Percentiles rank a stretch among this genome's conserved stretches.
Conservation (phyloP, 2,329 filamentous ascomycete species). For the Trichocomaceae sp. region DNA sequence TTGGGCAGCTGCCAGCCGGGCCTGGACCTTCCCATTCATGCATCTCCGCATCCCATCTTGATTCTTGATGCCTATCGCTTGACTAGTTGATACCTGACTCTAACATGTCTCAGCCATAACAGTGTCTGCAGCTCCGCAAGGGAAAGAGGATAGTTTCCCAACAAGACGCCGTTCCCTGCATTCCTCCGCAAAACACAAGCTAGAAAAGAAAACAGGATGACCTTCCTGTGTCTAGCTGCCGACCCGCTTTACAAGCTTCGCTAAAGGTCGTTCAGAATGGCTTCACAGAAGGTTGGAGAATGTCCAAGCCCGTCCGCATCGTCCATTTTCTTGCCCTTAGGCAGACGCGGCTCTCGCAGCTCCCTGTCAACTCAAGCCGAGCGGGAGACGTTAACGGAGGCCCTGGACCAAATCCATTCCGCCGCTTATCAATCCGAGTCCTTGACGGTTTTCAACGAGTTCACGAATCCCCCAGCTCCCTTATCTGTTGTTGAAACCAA, state of each 20-base stretch:
- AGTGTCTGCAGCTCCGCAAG: neutral
- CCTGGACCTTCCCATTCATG: neutral
- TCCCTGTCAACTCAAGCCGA: constrained; percentile 54
- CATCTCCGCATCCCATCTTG: constrained; percentile 12
- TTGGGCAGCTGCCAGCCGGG: constrained; percentile 8
- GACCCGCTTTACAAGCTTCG: constrained; percentile 10
- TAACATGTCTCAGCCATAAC: neutral
- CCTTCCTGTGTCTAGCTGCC: neutral
- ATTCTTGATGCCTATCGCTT: neutral
- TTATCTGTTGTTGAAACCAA: constrained; percentile 60
- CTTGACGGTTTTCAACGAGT: constrained; percentile 91
- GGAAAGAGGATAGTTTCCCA: too few relatives aligned
- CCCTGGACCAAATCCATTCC: constrained; percentile 80
- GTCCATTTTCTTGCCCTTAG: constrained; percentile 39
- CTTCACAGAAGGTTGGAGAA: constrained; percentile 31
- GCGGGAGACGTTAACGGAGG: constrained; percentile 67
- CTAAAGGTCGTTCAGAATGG: constrained; percentile 22
- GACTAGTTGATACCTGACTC: too few relatives aligned
- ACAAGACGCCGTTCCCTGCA: neutral
- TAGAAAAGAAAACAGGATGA: constrained; percentile 5
- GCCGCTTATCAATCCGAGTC: constrained; percentile 78
- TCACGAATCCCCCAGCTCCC: constrained; percentile 60
- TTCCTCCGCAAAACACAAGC: neutral
- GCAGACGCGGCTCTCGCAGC: constrained; percentile 42
- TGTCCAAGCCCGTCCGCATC: constrained; percentile 40